Evolutionary conservation across 495 filamentous ascomycete species (phyloP).

Genomic region (Podospora pseudocomata): DNA sequence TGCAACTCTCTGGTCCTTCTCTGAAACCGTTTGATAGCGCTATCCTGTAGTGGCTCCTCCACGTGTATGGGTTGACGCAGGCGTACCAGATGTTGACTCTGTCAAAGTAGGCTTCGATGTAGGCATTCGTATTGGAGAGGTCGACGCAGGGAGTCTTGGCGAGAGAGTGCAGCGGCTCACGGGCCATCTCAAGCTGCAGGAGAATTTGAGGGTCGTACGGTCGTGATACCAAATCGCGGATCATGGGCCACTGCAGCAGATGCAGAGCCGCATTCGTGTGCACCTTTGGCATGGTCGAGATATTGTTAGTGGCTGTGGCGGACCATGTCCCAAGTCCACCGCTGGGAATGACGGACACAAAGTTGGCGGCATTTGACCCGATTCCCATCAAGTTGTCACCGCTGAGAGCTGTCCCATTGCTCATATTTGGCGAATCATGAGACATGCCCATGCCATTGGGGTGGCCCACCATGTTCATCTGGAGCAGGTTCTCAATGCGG

Average conservation of each 20-base stretch:
- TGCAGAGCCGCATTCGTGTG: constrained; percentile 77
- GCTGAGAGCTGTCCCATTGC: constrained; percentile 63
- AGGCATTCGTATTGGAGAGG: constrained; percentile 67
- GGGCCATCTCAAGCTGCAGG: constrained; percentile 75
- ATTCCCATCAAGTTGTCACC: constrained; percentile 57
- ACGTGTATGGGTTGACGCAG: constrained; percentile 78
- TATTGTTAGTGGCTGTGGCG: constrained; percentile 58
- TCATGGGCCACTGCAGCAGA: constrained; percentile 75
- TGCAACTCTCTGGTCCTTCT: constrained; percentile 74
- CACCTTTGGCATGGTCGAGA: constrained; percentile 78
- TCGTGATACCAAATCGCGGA: constrained; percentile 68
- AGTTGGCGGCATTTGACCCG: constrained; percentile 36
- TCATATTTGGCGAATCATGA: constrained; percentile 64
- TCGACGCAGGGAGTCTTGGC: constrained; percentile 61
- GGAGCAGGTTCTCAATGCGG: constrained; percentile 72
- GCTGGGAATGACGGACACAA: constrained; percentile 57
- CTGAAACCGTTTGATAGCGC: constrained; percentile 70
- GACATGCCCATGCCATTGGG: constrained; percentile 41
- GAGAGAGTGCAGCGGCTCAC: constrained; percentile 65
- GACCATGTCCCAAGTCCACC: constrained; percentile 72
- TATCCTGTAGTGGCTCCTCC: constrained; percentile 69
- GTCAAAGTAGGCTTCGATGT: constrained; percentile 73
- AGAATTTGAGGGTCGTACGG: constrained; percentile 76
- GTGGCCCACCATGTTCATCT: constrained; percentile 56
- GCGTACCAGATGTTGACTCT: constrained; percentile 82